Base-by-base conservation (phyloP, 2,329 filamentous ascomycete species). In the Colletotrichum agaves region DNA sequence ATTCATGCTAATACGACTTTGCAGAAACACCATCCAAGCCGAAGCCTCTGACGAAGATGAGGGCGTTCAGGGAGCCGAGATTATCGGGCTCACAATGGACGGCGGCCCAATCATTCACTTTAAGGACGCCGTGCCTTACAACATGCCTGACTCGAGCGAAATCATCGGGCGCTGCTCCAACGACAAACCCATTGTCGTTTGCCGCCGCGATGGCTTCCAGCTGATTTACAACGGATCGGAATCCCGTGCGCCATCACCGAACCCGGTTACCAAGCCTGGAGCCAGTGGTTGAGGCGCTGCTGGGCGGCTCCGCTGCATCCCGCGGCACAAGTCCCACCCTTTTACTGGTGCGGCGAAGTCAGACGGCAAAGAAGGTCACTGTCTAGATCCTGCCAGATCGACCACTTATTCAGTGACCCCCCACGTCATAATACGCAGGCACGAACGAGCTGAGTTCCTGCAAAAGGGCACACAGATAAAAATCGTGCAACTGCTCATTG, bases 31-130 rank as follows among this genome's bases (percentile, higher is more conserved):
- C 3, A 78, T 81, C 39, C 21, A 70, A 49, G 60, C 53, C 60
- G 53, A 72, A 53, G 49, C 75, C 74, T 53, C 77, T 69, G 57
- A 75, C 6, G 75, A 77, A 1, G 70, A 74, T 23, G 73, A 75
- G 5, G 78, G 72, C 49, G 74, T 64, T 33, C 72, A 71, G 63
- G 60, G 70, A 37, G 75, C 74, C 56, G 73, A 79, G 27, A 78
- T 84, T 4, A 75, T 85, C 47, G 83, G 83, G 43, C 82, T 83
- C 71, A 82, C 81, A 2, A 74, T 82, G 10, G 77, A 81, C 4
- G 83, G 83, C 13, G 80, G 80, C 3, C 82, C 82, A 3, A 84
- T 85, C 57, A 72, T 85, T n/a, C 78, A 79, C 17, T 82, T 84
- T 64, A 75, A 72, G 39, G 73, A 79, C n/a, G 72, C 79, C 0